Base-by-base conservation (phyloP, 345 rosid genomes). In the Aethionema arabicum region DNA sequence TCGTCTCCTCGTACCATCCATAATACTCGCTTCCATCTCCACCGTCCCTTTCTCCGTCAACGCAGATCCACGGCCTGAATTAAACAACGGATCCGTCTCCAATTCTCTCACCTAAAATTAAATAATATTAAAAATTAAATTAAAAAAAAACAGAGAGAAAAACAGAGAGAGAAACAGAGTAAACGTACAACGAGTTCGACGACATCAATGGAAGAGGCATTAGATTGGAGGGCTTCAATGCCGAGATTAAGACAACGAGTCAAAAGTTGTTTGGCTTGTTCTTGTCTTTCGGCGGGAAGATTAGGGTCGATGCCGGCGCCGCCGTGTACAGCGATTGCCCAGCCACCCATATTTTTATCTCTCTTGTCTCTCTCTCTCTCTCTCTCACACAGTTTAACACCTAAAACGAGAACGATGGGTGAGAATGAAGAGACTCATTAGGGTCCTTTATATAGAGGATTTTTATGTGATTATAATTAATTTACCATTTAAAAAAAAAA, bases 281-380 rank as follows among this genome's bases (percentile, higher is more conserved):
- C 96, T 49, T 89, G 99, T 33, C 93, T 75, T 50, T 85, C 81
- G 0, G 40, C 63, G 4, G 97, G 97, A 72, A 92, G 96, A 70
- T 85, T 87, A 0, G 99, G 97, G 77, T 92, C 99, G n/a, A 92
- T 81, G 15, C 97, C 99, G 21, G 99, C 97, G 76, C 99, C 99
- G 11, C 99, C 99, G 55, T 92, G 99, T 78, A 92, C 86, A 11
- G 97, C 99, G 8, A 92, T 92, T 39, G 99, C 99, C 97, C 99
- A 89, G 6, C 77, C 81, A 27, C 85, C 95, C 91, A 90, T 87
- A 21, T 21, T 21, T n/a, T 16, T 61, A 11, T 60, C 8, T 49
- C 3, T 29, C n/a, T n/a, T n/a, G n/a, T n/a, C 53, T 32, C 47
- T 54, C 41, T 47, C 56, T 56, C 49, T 46, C 4, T 56, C 15